Base-by-base conservation (phyloP, 1,139 yeast genomes). In the Hansenula sp. region DNA sequence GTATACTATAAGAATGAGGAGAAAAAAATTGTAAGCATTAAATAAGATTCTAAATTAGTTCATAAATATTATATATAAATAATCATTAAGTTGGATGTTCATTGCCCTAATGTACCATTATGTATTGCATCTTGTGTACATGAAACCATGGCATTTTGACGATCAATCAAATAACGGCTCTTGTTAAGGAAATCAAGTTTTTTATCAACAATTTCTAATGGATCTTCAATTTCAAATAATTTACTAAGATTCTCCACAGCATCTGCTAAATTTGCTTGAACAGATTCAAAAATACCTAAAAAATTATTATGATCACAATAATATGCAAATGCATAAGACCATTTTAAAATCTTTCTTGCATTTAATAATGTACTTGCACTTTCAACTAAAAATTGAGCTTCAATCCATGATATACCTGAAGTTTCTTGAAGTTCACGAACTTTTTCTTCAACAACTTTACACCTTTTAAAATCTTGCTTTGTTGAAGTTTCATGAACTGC, bases 311-410 rank as follows among this genome's bases (percentile, higher is more conserved):
- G 65, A 32, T 71, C 71, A 32, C 88, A 68, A 58, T 82, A 87
- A 56, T 66, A 92, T 3, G 88, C 82, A 57, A 88, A 76, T 6
- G 90, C 89, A 62, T 87, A 90, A 0, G 97, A 81, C 97, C 97
- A 92, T 63, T 88, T 86, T 39, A 92, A 67, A 2, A 90, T 79
- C 37, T 80, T 79, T 43, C 97, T 70, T 2, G 96, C 87, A 42
- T 73, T 75, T 29, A 82, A 69, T 41, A 89, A 65, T 2, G 77
- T 73, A 36, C 72, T 70, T 42, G 84, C 81, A 36, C 92, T 80
- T 45, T 84, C 94, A 9, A 81, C 75, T 39, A 89, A 69, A 57
- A 85, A 90, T 55, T 87, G 95, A 1, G 89, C 84, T 55, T 90
- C 97, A 43, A 86, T 86, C 96, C 96, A 89, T 2, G 95, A 82